These are phyloP conservation scores for Simplicillium aogashimaense DNA, from an alignment of 2,329 filamentous ascomycete species.

Conservation along the genomic window DNA sequence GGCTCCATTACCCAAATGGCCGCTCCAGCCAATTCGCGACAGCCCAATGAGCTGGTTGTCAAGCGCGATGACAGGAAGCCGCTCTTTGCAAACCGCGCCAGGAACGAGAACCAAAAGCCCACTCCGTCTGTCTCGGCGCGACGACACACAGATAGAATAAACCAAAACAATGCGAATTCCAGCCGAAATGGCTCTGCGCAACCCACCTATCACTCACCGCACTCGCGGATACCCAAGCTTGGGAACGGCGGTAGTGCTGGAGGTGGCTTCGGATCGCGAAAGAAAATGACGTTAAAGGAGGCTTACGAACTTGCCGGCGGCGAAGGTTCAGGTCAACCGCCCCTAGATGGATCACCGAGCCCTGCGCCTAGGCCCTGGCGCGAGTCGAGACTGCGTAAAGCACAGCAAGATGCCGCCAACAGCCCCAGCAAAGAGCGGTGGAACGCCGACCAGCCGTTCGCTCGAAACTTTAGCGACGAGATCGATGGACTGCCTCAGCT, in stretches of 20 bases:
- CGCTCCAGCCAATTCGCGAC: too few species aligned
- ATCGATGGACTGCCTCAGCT: slow-evolving; percentile 24
- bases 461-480: slow-evolving; percentile 9
- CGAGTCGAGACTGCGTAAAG: slow-evolving; percentile 18
- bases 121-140: not conserved
- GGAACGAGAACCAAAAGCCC: slow-evolving; percentile 5
- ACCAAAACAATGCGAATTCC: slow-evolving; percentile 1
- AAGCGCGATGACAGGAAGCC: slow-evolving; percentile 30
- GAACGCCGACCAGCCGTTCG: slow-evolving; percentile 2
- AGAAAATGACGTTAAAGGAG: slow-evolving; percentile 29
- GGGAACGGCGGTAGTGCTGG: slow-evolving; percentile 6
- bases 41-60: slow-evolving; percentile 20
- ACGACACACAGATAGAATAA: slow-evolving; percentile 11
- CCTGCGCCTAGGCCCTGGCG: slow-evolving; percentile 38
- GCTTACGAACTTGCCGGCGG: slow-evolving; percentile 25
- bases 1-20: too few species aligned
- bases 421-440: slow-evolving; percentile 3
- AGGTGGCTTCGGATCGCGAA: slow-evolving; percentile 15
- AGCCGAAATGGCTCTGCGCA: slow-evolving; percentile 4
- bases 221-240: slow-evolving; percentile 22
- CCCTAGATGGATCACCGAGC: slow-evolving; percentile 36
- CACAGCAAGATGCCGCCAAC: slow-evolving; percentile 15
- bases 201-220: slow-evolving; percentile 13
- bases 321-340: slow-evolving; percentile 16
- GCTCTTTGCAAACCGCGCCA: slow-evolving; percentile 21